Conservation (phyloP, 2,329 filamentous ascomycete genomes). For the Monilinia polystroma region DNA sequence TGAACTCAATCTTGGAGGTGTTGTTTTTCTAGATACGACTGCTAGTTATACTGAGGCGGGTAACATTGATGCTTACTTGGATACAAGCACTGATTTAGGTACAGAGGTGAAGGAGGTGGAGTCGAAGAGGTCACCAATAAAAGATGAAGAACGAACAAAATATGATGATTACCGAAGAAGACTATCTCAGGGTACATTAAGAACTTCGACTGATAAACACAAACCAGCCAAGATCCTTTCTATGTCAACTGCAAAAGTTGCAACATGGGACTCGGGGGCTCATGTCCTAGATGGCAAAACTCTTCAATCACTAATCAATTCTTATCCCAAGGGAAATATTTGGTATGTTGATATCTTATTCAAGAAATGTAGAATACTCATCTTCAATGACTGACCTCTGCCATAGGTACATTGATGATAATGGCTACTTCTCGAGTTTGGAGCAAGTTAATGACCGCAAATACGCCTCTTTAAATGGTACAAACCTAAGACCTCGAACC, state of each 20-base stretch:
- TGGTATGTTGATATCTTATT: slow-evolving; percentile 29
- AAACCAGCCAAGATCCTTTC: slow-evolving; percentile 35
- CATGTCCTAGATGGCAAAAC: slow-evolving; percentile 33
- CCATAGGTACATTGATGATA: slow-evolving; percentile 32
- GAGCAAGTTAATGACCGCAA: slow-evolving; percentile 32
- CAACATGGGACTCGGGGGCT: slow-evolving; percentile 29
- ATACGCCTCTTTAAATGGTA: neutral
- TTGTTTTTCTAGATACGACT: slow-evolving; percentile 37
- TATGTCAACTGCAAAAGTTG: slow-evolving; percentile 31
- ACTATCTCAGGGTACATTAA: slow-evolving; percentile 26
- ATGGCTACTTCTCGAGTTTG: slow-evolving; percentile 37
- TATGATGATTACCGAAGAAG: slow-evolving; percentile 14
- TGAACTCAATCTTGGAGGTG: slow-evolving; percentile 36
- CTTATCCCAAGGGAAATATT: slow-evolving; percentile 38
- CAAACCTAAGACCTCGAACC: slow-evolving; percentile 24
- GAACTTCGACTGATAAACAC: slow-evolving; percentile 31
- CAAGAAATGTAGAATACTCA: neutral
- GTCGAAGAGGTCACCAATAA: neutral
- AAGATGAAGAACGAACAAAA: neutral
- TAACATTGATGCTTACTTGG: slow-evolving; percentile 22
- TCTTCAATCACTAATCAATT: slow-evolving; percentile 33
- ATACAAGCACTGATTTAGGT: slow-evolving; percentile 26
- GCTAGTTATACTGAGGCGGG: slow-evolving; percentile 29
- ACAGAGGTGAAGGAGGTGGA: slow-evolving; percentile 23
- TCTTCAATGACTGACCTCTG: neutral